phyloP scores from a whole-genome alignment of 2,329 filamentous ascomycete genomes.

The Fusarium hostae region DNA sequence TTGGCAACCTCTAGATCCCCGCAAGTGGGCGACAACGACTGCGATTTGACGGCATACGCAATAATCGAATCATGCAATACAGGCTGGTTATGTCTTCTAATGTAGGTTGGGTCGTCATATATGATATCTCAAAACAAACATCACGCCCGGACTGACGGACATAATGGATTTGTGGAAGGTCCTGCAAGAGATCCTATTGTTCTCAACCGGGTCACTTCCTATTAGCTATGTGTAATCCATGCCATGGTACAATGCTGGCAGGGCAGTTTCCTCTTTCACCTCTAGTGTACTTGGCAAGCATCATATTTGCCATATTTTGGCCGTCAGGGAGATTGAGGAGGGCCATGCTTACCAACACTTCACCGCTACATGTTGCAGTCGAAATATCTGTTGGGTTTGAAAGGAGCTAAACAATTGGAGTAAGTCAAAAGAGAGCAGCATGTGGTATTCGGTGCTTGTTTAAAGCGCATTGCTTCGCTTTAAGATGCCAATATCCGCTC shows the following conservation, averaged over 20 bases:
- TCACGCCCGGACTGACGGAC: neutral
- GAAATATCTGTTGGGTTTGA: no score
- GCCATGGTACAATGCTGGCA: neutral
- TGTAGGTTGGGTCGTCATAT: neutral
- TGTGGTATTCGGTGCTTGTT: rapidly evolving
- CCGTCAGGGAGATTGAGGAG: no score
- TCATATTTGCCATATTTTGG: neutral
- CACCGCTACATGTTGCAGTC: neutral
- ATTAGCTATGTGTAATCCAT: neutral
- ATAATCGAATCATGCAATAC: neutral
- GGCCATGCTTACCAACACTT: no score
- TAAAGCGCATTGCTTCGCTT: no score
- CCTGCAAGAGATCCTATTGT: neutral
- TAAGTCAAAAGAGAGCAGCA: neutral
- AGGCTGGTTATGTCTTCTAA: neutral
- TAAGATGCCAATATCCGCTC: neutral
- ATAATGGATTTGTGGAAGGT: rapidly evolving
- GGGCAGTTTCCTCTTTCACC: neutral
- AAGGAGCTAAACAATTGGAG: neutral
- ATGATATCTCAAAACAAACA: neutral
- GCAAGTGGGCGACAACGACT: neutral
- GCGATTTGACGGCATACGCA: neutral
- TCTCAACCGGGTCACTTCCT: neutral
- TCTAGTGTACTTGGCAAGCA: neutral
- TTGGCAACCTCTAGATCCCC: neutral